These are phyloP conservation scores for Penicillium lividum DNA, from an alignment of 495 filamentous ascomycete genomes.

Conservation along the genomic window DNA sequence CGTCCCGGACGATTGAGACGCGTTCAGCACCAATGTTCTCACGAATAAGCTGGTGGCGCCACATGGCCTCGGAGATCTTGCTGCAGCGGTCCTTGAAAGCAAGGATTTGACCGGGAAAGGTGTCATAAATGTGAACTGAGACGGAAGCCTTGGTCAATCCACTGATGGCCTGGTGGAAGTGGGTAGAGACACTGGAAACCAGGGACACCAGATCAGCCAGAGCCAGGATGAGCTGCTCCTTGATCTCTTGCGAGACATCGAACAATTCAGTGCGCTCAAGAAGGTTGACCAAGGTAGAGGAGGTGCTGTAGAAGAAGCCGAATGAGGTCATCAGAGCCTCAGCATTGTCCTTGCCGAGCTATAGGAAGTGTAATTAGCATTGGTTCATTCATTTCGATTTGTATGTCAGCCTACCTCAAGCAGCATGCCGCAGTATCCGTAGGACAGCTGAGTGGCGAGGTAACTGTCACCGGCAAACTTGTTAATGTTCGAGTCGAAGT, in stretches of 20 bases:
- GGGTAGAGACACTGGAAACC: conserved; percentile 32
- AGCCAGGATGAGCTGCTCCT: conserved; percentile 40
- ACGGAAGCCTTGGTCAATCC: conserved; percentile 27
- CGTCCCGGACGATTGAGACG: conserved; percentile 27
- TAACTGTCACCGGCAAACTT: conserved; percentile 38
- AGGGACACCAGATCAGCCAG: conserved; percentile 39
- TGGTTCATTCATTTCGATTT: background rate
- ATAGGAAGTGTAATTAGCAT: conserved; percentile 7
- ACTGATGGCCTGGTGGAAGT: conserved; percentile 31
- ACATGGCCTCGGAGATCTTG: conserved; percentile 37
- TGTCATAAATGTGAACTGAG: conserved; percentile 36
- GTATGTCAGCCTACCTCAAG: conserved; percentile 31
- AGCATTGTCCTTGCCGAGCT: conserved; percentile 40
- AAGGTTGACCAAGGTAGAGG: conserved; percentile 33
- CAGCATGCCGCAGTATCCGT: conserved; percentile 39
- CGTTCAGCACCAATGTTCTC: conserved; percentile 17
- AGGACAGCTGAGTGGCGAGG: conserved; percentile 38
- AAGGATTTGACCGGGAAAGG: conserved; percentile 33
- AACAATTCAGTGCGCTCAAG: conserved; percentile 39
- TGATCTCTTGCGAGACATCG: conserved; percentile 38
- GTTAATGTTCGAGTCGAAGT: conserved; percentile 33
- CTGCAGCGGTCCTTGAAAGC: conserved; percentile 35
- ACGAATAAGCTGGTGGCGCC: conserved; percentile 35
- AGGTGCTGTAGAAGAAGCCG: conserved; percentile 40
- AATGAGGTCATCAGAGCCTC: conserved; percentile 34